Base-by-base conservation (phyloP, 805 yeast genomes). In the Wickerhamiella kazuoi region DNA sequence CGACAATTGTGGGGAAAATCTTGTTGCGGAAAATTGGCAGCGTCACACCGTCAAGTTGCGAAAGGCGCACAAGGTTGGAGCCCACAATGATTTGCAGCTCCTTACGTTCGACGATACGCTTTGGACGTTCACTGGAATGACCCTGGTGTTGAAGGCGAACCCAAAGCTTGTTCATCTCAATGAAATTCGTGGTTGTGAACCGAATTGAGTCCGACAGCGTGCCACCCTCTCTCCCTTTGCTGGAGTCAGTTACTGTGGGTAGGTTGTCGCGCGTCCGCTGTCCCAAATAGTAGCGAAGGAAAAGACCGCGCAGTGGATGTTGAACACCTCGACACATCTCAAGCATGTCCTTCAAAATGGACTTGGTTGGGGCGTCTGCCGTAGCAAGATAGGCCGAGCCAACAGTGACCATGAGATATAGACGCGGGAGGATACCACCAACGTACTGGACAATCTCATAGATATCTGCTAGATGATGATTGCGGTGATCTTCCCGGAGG, bases 281-380 rank as follows among this genome's bases (percentile, higher is more conserved):
- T 3, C 84, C 74, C 30, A 90, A 62, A 56, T 83, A 90, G 61
- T 90, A 86, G 36, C 98, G 66, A 50, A 90, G 62, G 55, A 90
- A 90, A 44, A 90, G 62, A 2, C 98, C 98, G 42, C 95, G 66
- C 23, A 83, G 72, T 1, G 98, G 98, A 52, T 83, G 87, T 58
- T 90, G 98, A 2, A 87, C 94, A 14, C 96, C 98, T 31, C 93
- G 71, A 47, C 93, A 78, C 98, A 90, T 90, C 57, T 90, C 98
- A 51, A 87, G 77, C 93, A 90, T 79, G 55, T 90, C 98, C 56
- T 79, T 81, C 74, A 87, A 71, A 38, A 90, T 78, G 46, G 84
- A 97, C 51, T 72, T 72, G 28, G 73, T 68, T 0, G 96, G 94
- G 0, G 93, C 76, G 40, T 75, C 82, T 1, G 76, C 69, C 8